These are phyloP conservation scores for Entelexis sorbosivorans DNA, from an alignment of 1,139 yeast species.

Conservation along the genomic window DNA sequence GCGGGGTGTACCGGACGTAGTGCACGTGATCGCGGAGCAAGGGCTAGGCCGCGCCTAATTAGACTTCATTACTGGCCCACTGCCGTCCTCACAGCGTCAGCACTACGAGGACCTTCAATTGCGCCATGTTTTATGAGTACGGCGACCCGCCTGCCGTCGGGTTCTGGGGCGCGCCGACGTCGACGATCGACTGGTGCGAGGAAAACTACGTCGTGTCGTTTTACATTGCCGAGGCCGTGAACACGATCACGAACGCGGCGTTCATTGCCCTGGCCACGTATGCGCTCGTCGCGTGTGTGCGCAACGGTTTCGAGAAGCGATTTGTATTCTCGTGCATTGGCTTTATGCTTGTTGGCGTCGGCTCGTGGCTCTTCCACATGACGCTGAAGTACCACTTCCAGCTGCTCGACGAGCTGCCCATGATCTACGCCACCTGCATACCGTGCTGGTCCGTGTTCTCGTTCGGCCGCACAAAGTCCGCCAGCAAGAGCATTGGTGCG, in stretches of 20 bases:
- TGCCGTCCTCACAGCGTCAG: constrained; percentile 1
- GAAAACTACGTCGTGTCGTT: constrained; percentile 82
- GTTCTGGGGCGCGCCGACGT: constrained; percentile 31
- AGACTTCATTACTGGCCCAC: not conserved
- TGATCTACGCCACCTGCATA: constrained; percentile 94
- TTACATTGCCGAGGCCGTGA: constrained; percentile 79
- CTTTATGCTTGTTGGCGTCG: constrained; percentile 78
- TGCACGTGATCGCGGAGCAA: not conserved
- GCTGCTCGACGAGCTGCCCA: constrained; percentile 86
- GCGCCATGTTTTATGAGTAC: constrained; percentile 16
- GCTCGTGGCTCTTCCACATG: constrained; percentile 95
- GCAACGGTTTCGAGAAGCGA: constrained; percentile 54
- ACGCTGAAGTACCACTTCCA: constrained; percentile 81
- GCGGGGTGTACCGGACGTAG: not conserved
- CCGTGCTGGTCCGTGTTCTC: constrained; percentile 87
- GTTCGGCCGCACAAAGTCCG: constrained; percentile 39
- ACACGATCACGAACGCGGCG: constrained; percentile 64
- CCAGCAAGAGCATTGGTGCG: constrained; percentile 31
- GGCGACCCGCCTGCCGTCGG: constrained; percentile 22
- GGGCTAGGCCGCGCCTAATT: constrained; percentile 1
- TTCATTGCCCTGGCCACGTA: constrained; percentile 58
- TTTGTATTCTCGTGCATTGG: constrained; percentile 66
- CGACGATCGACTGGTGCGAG: constrained; percentile 95
- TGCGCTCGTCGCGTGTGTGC: constrained; percentile 51
- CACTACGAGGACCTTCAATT: not conserved